Evolutionary conservation across 164 flowering plant species (phyloP), one percentile per base, ranked within the genome.

Genomic region (Piper longum): DNA sequence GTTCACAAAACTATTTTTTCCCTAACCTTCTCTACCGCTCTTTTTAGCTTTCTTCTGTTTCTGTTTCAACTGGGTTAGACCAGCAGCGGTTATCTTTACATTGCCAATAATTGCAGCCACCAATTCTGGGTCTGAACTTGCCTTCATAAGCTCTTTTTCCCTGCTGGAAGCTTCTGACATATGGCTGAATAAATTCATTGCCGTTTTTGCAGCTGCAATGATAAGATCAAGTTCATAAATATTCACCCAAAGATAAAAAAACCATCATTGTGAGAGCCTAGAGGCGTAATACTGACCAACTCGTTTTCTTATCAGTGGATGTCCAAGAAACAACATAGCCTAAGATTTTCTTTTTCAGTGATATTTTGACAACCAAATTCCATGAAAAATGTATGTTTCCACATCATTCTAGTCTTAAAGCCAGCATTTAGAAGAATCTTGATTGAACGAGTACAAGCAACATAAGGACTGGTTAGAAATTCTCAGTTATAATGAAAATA

Each of bases 91-190:
- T 62, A 92, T 80, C 79, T 88, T 89, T 55, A 78, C 89, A 64
- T 92, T 92, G 40, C 97, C 93, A 60, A 92, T 64, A 54, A 92
- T 82, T 36, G 93, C 96, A 60, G 98, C 96, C 40, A 88, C 84
- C 56, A 92, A 80, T 74, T 92, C 93, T 43, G 96, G 91, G 67
- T 92, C 97, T 8, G 96, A 86, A 66, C 98, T 88, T 0, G 96
- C 97, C 74, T 92, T 92, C 93, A 92, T 89, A 67, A 89, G 69
- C 71, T 92, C 98, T 76, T 89, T 92, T 80, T 92, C 96, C 68
- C 98, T 79, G 54, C 3, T 68, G 64, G 93, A 75, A 58, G 90
- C 82, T 60, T 92, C 98, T 0, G 84, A 76, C 88, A 81, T 86
- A 70, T 88, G 98, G 74, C 81, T 73, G 56, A 92, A 92, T 78